These are phyloP conservation scores for Harrya chromipes DNA, from an alignment of 768 basidiomycete genomes.

Conservation along the genomic window DNA sequence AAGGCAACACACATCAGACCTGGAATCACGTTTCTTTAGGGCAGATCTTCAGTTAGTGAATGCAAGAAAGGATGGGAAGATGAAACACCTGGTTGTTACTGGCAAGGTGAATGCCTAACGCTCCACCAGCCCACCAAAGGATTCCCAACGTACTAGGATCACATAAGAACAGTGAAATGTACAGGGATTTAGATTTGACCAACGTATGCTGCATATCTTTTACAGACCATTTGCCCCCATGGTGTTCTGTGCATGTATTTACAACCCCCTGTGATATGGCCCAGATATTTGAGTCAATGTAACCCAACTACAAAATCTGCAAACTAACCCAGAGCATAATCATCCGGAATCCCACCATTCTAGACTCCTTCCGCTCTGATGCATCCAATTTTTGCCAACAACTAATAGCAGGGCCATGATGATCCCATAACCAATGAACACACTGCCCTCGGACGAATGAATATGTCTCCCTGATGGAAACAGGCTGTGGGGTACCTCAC, in stretches of 20 bases:
- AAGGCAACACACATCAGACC: constrained; percentile 62
- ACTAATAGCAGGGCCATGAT: constrained; percentile 78
- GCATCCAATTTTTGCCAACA: constrained; percentile 75
- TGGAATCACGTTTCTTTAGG: constrained; percentile 75
- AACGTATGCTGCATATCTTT: constrained; percentile 96
- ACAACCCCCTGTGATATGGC: constrained; percentile 41
- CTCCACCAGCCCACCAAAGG: constrained; percentile 85
- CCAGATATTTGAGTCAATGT: background rate
- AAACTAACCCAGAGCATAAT: constrained; percentile 51
- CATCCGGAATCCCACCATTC: constrained; percentile 82
- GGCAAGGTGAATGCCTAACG: constrained; percentile 81
- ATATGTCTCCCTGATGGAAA: constrained; percentile 6
- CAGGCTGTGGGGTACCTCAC: constrained; percentile 22
- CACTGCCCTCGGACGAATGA: constrained; percentile 53
- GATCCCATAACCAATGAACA: constrained; percentile 83
- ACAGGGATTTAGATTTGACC: constrained; percentile 27
- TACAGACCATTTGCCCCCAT: constrained; percentile 74
- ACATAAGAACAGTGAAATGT: background rate
- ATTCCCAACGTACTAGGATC: constrained; percentile 49
- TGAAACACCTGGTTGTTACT: constrained; percentile 66
- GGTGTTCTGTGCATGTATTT: constrained; percentile 93
- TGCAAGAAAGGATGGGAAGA: background rate
- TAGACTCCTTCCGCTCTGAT: constrained; percentile 67
- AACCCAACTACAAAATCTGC: background rate
- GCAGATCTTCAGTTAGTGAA: background rate